A percentile compares a stretch with the other conserved stretches of the same genome.
phyloP scores from a whole-genome alignment of 805 yeast genomes.

The Metschnikowia continentalis region DNA sequence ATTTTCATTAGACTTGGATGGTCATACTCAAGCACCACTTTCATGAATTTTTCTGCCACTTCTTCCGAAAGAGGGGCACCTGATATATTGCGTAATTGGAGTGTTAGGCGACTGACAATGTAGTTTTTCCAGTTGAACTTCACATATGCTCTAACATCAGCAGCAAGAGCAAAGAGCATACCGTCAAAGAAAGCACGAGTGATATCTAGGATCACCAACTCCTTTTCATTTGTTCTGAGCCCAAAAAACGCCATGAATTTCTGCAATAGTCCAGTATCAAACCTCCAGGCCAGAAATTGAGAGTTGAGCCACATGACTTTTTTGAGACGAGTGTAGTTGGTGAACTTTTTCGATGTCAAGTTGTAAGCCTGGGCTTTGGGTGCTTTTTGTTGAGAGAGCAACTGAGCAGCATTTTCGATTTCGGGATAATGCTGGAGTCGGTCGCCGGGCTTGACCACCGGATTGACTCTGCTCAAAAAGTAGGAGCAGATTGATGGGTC shows the following conservation, averaged over 20 bases:
- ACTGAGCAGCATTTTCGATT: not conserved
- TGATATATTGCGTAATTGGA: conserved; percentile 17
- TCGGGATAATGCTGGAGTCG: not conserved
- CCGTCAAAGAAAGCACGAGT: conserved; percentile 22
- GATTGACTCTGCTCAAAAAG: conserved; percentile 7
- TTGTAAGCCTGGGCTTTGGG: conserved; percentile 4
- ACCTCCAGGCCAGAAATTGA: conserved; percentile 23
- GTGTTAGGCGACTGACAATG: conserved; percentile 28
- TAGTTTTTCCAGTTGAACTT: conserved; percentile 35
- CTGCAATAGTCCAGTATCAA: conserved; percentile 12
- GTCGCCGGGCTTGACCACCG: conserved; percentile 5
- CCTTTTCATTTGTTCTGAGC: conserved; percentile 10
- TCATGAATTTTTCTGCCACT: conserved; percentile 5
- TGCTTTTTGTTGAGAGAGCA: not conserved
- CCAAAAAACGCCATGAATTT: conserved; percentile 8
- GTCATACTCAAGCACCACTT: conserved; percentile 2
- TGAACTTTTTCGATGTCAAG: conserved; percentile 9
- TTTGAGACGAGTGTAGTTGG: conserved; percentile 19
- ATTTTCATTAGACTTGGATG: conserved; percentile 5
- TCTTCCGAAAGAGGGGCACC: not conserved
- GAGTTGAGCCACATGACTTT: conserved; percentile 27
- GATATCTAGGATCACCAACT: conserved; percentile 17
- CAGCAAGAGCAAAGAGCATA: conserved; percentile 14
- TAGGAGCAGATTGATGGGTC: conserved; percentile 4
- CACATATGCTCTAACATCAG: conserved; percentile 23